Percentiles rank a stretch among this genome's conserved stretches.
Conservation (phyloP, 2,329 filamentous ascomycete species). For the Sclerotinia borealis region DNA sequence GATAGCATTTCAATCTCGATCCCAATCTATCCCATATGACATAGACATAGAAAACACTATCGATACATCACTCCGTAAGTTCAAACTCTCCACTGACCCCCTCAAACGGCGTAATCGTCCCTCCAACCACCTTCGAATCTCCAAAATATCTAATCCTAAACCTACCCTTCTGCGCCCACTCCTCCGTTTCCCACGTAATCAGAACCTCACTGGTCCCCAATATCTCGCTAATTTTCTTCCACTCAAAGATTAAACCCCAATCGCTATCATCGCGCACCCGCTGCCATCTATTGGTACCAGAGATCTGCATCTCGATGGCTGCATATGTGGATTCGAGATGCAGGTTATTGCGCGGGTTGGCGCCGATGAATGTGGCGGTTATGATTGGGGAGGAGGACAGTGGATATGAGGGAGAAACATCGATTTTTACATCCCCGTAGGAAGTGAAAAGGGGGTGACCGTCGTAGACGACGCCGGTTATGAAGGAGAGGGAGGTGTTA, state of each 20-base stretch:
- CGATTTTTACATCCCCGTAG: constrained; percentile 62
- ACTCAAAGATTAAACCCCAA: constrained; percentile 77
- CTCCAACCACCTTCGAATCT: constrained; percentile 62
- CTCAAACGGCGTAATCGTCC: constrained; percentile 61
- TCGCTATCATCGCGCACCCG: constrained; percentile 67
- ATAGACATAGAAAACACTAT: neutral
- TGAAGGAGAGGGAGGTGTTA: constrained; percentile 70
- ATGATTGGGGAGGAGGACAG: constrained; percentile 51
- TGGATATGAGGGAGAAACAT: constrained; percentile 48
- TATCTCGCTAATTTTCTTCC: constrained; percentile 65
- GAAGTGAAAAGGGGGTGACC: constrained; percentile 54
- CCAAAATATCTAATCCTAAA: constrained; percentile 83
- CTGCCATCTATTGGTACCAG: constrained; percentile 49
- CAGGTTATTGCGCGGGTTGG: constrained; percentile 86
- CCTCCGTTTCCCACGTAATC: constrained; percentile 73
- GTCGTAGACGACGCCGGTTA: constrained; percentile 73
- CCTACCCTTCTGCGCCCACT: constrained; percentile 52
- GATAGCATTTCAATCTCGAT: neutral
- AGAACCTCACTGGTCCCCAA: constrained; percentile 72
- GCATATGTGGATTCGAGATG: constrained; percentile 72
- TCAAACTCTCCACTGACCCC: constrained; percentile 54
- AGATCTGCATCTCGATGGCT: constrained; percentile 60
- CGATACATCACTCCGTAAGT: neutral
- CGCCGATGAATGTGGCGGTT: constrained; percentile 68
- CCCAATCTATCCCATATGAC: too few relatives aligned